Conservation (phyloP, 352 stramenopile species). For the Globisporangium paroecandrum region DNA sequence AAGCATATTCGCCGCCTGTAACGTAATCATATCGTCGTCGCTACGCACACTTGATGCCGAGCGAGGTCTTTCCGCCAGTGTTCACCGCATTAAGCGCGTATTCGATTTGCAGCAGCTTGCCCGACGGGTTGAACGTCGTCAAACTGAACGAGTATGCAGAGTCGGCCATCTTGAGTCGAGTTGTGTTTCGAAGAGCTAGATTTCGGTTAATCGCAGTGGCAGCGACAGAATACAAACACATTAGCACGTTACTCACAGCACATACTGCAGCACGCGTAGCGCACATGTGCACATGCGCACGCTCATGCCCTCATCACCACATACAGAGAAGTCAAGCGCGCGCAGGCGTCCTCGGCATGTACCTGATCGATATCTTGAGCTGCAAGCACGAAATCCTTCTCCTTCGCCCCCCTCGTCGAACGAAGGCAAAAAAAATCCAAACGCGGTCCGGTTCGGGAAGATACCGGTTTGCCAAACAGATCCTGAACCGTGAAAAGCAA, state of each 20-base stretch:
- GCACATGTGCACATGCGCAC: neutral
- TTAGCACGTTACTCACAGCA: neutral
- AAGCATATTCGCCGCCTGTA: neutral
- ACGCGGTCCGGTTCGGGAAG: constrained; percentile 11
- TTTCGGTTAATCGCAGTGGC: neutral
- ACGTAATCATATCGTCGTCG: neutral
- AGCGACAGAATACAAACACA: constrained; percentile 1
- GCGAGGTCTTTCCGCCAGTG: constrained; percentile 94
- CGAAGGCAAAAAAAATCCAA: constrained; percentile 14
- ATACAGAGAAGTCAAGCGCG: constrained; percentile 1
- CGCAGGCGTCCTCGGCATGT: neutral
- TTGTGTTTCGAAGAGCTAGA: constrained; percentile 5
- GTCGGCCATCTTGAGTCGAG: constrained; percentile 86
- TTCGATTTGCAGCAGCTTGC: constrained; percentile 99
- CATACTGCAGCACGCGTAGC: neutral
- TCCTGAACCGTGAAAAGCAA: neutral
- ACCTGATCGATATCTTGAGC: constrained; percentile 28
- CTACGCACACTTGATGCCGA: constrained; percentile 94
- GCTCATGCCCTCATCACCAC: neutral
- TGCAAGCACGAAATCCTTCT: constrained; percentile 18
- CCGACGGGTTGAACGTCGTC: constrained; percentile 99
- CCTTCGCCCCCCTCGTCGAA: constrained; percentile 18
- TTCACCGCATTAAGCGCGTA: constrained; percentile 99
- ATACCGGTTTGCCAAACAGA: constrained; percentile 6
- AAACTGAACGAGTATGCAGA: constrained; percentile 99